Evolutionary conservation across 345 rosid genomes (phyloP), one percentile per base, ranked within the genome.

Genomic region (Rhodamnia argentea): DNA sequence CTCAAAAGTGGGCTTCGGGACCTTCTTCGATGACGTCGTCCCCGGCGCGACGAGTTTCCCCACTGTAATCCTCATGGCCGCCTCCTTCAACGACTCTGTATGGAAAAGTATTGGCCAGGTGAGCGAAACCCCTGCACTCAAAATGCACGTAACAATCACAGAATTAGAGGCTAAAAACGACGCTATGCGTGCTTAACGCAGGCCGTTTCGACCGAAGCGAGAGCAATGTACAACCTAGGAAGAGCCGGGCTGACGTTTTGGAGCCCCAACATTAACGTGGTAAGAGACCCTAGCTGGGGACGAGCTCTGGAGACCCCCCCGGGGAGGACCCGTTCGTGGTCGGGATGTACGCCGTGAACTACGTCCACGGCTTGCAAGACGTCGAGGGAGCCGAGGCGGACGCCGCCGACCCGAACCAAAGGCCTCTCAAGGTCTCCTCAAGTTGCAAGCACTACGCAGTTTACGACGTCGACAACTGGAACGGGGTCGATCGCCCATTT

Each of bases 211-310:
- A 91, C 90, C 0, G 93, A 90, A 86, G 94, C 92, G 14, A 88
- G 92, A 75, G 94, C 94, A 3, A 93, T 91, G 94, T 88, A 90
- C 88, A 93, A 93, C 83, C 56, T 91, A 4, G 92, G 94, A 5
- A 84, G 89, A 24, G 91, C 90, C 13, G 93, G 94, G 27, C 44
- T 93, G 50, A 90, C 90, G 14, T 89, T 15, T 22, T 91, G 92
- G 94, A 91, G 92, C 84, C 94, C 93, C 16, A 90, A 85, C 27
- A 83, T 92, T 13, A 92, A 92, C 52, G 91, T 91, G 12, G 89
- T 87, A 2, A 82, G 94, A 50, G 93, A 92, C 78, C 94, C 93
- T 4, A 83, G 93, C 86, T 90, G 94, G 94, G 92, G 92, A 29
- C 89, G 94, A 57, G 52, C 81, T 32, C 22, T 58, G 0, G 94